Evolutionary conservation across 2,329 filamentous ascomycete genomes (phyloP).

Genomic region (Cladophialophora yegresii): DNA sequence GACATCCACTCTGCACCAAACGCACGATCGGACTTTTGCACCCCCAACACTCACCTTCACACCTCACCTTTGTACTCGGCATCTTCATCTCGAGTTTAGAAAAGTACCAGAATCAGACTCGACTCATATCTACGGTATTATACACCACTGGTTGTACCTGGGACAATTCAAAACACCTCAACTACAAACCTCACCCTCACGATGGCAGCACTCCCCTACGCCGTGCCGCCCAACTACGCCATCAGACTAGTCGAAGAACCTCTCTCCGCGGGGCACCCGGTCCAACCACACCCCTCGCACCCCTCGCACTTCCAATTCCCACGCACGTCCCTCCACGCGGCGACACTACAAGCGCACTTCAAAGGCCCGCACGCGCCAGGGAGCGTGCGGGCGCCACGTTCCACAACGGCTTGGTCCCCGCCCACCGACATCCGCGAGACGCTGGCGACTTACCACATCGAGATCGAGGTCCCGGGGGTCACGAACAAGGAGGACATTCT

Average conservation of each 20-base stretch:
- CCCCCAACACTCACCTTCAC: too few relatives aligned
- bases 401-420: constrained; percentile 20
- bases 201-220: constrained; percentile 29
- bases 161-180: too few relatives aligned
- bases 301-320: constrained; percentile 32
- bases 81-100: too few relatives aligned
- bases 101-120: too few relatives aligned
- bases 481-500: constrained; percentile 28
- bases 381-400: constrained; percentile 20
- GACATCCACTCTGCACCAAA: not conserved
- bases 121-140: too few relatives aligned
- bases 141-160: too few relatives aligned
- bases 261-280: constrained; percentile 5
- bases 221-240: constrained; percentile 30
- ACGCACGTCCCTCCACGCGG: constrained; percentile 26
- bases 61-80: not conserved
- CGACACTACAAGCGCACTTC: constrained; percentile 30
- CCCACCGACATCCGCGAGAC: constrained; percentile 31
- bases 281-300: constrained; percentile 28
- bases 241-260: constrained; percentile 31
- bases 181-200: not conserved
- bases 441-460: constrained; percentile 29
- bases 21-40: not conserved
- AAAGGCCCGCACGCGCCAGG: constrained; percentile 27
- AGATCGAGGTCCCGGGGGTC: constrained; percentile 30